Evolutionary conservation across 495 filamentous ascomycete genomes (phyloP).

Genomic region (Podospora conica): DNA sequence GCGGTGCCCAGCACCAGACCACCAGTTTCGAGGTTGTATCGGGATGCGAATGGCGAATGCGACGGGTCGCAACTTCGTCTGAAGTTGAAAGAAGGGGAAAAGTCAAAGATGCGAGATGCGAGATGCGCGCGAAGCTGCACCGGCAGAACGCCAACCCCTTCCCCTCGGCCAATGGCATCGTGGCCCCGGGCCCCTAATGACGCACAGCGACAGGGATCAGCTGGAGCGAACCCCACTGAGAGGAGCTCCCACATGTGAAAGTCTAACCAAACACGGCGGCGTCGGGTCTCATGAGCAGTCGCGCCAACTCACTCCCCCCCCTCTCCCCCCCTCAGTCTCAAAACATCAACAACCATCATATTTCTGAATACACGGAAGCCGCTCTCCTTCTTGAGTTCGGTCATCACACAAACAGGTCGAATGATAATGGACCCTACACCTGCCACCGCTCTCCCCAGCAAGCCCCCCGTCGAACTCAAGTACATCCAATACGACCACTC

Average conservation of each 20-base stretch:
- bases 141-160: background rate
- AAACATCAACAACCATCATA: background rate
- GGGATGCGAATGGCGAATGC: background rate
- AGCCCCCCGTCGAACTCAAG: slow-evolving; percentile 51
- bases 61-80: background rate
- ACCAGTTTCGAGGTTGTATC: background rate
- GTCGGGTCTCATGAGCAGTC: background rate
- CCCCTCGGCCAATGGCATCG: background rate
- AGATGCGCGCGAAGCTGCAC: background rate
- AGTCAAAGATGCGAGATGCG: background rate
- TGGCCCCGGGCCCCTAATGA: background rate
- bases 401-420: background rate
- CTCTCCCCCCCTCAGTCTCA: background rate
- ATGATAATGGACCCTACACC: background rate
- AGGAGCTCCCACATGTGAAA: background rate
- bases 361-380: background rate
- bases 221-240: background rate
- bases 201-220: background rate
- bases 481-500: slow-evolving; percentile 79
- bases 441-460: slow-evolving; percentile 14
- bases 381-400: background rate
- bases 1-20: background rate
- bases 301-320: background rate
- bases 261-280: background rate
- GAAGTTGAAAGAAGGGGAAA: background rate